These are phyloP conservation scores for Euphorbia corollata DNA, from an alignment of 441 rosid species.

Conservation along the genomic window DNA sequence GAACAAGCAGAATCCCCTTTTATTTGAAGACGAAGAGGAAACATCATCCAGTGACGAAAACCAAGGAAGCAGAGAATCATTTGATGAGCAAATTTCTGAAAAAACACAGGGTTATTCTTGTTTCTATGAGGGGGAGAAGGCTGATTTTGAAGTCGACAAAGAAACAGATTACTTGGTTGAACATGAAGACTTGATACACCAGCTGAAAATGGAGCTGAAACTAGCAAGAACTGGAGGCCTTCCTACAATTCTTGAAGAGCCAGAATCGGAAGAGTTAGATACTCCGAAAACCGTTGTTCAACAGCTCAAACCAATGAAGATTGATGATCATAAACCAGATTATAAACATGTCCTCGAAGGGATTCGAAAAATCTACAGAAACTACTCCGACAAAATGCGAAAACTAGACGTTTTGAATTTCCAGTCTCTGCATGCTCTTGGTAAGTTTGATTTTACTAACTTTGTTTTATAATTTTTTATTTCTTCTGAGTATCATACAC, in stretches of 20 bases:
- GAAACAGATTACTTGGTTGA: slow-evolving; percentile 37
- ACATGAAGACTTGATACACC: slow-evolving; percentile 51
- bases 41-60: not conserved
- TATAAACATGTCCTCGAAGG: slow-evolving; percentile 42
- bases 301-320: slow-evolving; percentile 48
- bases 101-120: slow-evolving; percentile 6
- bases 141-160: slow-evolving; percentile 24
- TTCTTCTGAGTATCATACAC: not conserved
- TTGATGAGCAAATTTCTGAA: slow-evolving; percentile 19
- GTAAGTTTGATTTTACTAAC: slow-evolving; percentile 30
- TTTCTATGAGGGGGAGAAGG: too few species aligned
- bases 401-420: slow-evolving; percentile 63
- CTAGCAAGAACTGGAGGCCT: slow-evolving; percentile 68
- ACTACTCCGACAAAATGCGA: slow-evolving; percentile 53
- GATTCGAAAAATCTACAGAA: slow-evolving; percentile 57
- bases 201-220: slow-evolving; percentile 47
- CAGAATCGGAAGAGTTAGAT: slow-evolving; percentile 58
- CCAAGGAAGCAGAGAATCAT: not conserved
- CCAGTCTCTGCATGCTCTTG: slow-evolving; percentile 67
- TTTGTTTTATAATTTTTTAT: not conserved
- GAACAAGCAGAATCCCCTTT: slow-evolving; percentile 19
- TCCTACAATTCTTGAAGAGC: slow-evolving; percentile 64
- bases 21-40: slow-evolving; percentile 7
- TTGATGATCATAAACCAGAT: slow-evolving; percentile 38
- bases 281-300: slow-evolving; percentile 29